Evolutionary conservation across 805 yeast species (phyloP), one percentile per base, ranked within the genome.

Genomic region (Metschnikowia gruessii): DNA sequence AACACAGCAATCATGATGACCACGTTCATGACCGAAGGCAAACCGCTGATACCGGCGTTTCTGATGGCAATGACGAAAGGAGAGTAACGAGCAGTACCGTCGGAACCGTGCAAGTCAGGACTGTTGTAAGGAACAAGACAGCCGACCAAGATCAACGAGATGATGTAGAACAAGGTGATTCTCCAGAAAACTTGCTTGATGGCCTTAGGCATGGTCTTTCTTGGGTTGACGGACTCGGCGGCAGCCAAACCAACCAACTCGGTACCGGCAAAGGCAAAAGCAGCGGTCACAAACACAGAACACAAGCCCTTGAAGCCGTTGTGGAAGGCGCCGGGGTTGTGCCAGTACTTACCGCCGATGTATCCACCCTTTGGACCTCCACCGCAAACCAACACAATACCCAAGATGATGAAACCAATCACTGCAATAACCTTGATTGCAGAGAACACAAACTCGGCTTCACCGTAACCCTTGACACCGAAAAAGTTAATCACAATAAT

Each of bases 51-150:
- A 55, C 85, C 83, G 24, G 80, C 85, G 44, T 74, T 68, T 26
- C 74, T 69, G 46, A 84, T 79, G 34, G 91, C 89, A 64, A 85
- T 75, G 54, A 85, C 91, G 60, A 84, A 85, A 21, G 92, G 92
- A 15, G 91, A 85, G 47, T 45, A 54, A 21, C 51, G 48, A 24
- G 87, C 83, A 24, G 82, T 65, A 35, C 80, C 76, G 53, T 80
- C 80, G 37, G 82, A 82, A 59, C 73, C 66, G 48, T 81, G 65
- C 55, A 79, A 68, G 32, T 68, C 57, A 2, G 67, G 63, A 53
- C 77, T 74, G 59, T 69, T 65, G 64, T 75, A 78, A 41, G 89
- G 88, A 24, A 71, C 75, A 46, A 71, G 59, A 35, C 60, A 62
- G 11, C 75, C 75, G 26, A 70, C 64, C 57, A 71, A 65, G 47